Evolutionary conservation across 257 asterid genomes (phyloP).

Genomic region (Plantago major): DNA sequence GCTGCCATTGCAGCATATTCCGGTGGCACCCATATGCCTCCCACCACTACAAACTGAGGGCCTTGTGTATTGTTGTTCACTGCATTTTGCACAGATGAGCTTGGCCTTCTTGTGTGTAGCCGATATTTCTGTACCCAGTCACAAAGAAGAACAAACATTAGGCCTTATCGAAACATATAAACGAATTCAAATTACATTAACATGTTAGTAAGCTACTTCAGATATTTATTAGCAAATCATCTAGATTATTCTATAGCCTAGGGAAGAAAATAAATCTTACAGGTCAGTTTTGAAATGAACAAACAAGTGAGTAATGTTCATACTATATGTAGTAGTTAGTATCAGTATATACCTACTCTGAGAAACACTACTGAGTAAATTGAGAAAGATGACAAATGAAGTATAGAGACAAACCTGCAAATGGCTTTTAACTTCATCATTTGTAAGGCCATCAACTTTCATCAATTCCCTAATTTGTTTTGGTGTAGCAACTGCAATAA

Average conservation of each 20-base stretch:
- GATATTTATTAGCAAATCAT: no score
- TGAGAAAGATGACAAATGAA: background rate
- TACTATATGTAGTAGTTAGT: background rate
- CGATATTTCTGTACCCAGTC: slow-evolving; percentile 54
- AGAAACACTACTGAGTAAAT: no score
- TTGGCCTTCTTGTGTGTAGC: slow-evolving; percentile 59
- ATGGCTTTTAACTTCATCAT: slow-evolving; percentile 36
- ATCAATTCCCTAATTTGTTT: slow-evolving; percentile 15
- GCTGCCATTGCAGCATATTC: slow-evolving; percentile 37
- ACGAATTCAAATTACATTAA: no score
- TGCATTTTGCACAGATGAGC: slow-evolving; percentile 38
- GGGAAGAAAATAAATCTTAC: no score
- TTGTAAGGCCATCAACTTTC: slow-evolving; percentile 6
- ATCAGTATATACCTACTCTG: no score
- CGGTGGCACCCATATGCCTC: slow-evolving; percentile 70
- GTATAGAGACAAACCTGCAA: slow-evolving; percentile 51
- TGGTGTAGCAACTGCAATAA: slow-evolving; percentile 10
- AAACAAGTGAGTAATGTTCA: background rate
- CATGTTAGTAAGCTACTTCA: no score
- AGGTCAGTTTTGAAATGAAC: no score
- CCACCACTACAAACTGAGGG: slow-evolving; percentile 69
- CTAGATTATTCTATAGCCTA: no score
- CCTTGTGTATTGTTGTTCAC: slow-evolving; percentile 24
- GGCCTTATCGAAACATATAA: slow-evolving; percentile 6
- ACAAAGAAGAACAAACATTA: background rate